Percentiles rank a stretch among this genome's conserved stretches.
Conservation (phyloP, 371 early-diverging fungal genomes). For the Mucor irregularis region DNA sequence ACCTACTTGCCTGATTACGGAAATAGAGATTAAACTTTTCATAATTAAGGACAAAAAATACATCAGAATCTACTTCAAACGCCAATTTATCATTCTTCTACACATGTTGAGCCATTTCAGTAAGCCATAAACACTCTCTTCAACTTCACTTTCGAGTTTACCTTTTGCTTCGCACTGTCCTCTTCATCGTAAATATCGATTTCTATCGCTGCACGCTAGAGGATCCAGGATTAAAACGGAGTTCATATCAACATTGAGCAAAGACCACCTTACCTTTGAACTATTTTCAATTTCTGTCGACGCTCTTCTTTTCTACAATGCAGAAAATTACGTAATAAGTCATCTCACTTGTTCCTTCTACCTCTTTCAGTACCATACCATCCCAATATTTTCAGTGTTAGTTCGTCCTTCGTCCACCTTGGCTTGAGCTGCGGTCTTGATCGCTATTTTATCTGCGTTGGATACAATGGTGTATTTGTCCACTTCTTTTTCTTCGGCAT, state of each 20-base stretch:
- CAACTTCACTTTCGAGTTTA: neutral
- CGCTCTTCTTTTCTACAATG: constrained; percentile 6
- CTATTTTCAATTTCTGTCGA: neutral
- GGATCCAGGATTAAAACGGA: no score
- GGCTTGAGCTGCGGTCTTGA: constrained; percentile 51
- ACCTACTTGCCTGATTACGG: constrained; percentile 64
- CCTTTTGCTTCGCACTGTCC: neutral
- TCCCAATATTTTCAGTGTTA: constrained; percentile 51
- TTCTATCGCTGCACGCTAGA: no score
- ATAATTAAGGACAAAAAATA: constrained; percentile 69
- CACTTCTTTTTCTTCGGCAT: constrained; percentile 61
- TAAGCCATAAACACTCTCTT: neutral
- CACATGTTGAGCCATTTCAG: neutral
- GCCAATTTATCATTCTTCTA: constrained; percentile 24
- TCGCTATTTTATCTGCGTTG: constrained; percentile 58
- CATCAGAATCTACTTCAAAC: constrained; percentile 45
- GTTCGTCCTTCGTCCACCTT: constrained; percentile 51
- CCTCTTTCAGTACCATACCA: constrained; percentile 21
- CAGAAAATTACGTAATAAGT: neutral
- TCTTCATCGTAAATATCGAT: no score
- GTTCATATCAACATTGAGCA: no score
- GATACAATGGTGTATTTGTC: constrained; percentile 47
- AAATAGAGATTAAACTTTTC: constrained; percentile 72
- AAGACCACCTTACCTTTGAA: no score
- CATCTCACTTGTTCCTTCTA: no score